Evolutionary conservation across 108 stramenopile species (phyloP), one percentile per base, ranked within the genome.

Genomic region (Mayamaea pseudoterrestris): DNA sequence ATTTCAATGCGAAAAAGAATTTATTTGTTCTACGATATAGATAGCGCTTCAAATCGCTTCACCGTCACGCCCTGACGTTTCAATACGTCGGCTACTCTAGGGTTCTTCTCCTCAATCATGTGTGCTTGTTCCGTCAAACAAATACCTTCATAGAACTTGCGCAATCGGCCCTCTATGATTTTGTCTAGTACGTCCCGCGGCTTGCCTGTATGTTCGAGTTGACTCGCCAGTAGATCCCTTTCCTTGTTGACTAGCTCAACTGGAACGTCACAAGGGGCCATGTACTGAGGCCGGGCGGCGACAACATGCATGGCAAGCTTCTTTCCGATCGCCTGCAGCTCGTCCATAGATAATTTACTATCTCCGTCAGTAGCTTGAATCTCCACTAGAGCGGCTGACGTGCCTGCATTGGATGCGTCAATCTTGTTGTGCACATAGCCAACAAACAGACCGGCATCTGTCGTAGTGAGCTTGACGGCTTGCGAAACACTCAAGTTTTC

Each of bases 301-400:
- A 94, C 95, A 46, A 93, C 73, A 50, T 96, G 95, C 95, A 96
- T 96, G 12, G 95, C 95, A 24, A 94, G 60, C 39, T 73, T 83
- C 50, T 84, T 91, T 16, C 82, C 88, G 12, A 61, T 61, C 24
- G 68, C 77, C 24, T 63, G 35, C n/a, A 68, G 52, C 30, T 73
- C 66, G 41, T 52, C 36, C 2, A 8, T 17, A 9, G 18, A n/a
- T 24, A 18, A 40, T 23, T 31, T 27, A 14, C 27, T 42, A 8
- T 22, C 37, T 8, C 24, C 13, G 14, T 40, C 3, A 28, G 13
- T 3, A 3, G 49, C 41, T 23, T 6, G 6, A 8, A 76, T 2
- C 25, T 63, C 55, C 2, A 86, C 84, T 7, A 81, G 20, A 0
- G 85, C 73, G 5, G 85, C 85, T 23, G 85, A 64, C 20, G 57